Conservation (phyloP, 768 basidiomycete species). For the Lentinula sp. region DNA sequence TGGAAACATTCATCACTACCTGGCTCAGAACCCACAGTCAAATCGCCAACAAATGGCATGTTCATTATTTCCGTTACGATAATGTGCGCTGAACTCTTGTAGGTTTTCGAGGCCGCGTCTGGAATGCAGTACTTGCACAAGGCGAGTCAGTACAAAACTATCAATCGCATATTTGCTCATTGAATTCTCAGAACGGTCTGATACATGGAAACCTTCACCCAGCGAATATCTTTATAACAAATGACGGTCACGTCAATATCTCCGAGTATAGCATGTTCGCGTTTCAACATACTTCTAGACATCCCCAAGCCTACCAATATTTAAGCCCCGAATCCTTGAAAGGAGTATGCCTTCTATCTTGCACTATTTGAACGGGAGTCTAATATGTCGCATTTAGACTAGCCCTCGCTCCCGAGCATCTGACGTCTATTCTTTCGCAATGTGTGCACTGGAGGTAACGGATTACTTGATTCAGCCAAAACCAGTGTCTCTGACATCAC, state of each 20-base stretch:
- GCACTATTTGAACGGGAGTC: neutral
- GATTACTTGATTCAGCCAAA: neutral
- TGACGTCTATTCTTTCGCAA: conserved; percentile 22
- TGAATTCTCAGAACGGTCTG: conserved; percentile 11
- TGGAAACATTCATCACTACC: conserved; percentile 14
- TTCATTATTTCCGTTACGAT: neutral
- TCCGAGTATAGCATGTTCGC: conserved; percentile 19
- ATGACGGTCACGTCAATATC: conserved; percentile 12
- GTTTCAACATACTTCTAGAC: conserved; percentile 12
- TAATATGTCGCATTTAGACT: conserved; percentile 10
- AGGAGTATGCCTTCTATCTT: conserved; percentile 14
- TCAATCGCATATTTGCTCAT: neutral
- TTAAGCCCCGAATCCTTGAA: conserved; percentile 23
- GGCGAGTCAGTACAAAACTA: conserved; percentile 3
- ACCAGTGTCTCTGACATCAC: neutral
- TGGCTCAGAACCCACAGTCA: conserved; percentile 12
- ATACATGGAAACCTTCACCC: conserved; percentile 20
- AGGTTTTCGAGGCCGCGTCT: conserved; percentile 16
- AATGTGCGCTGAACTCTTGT: neutral
- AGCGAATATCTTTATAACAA: conserved; percentile 16
- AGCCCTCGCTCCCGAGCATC: conserved; percentile 14
- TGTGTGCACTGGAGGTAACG: conserved; percentile 19
- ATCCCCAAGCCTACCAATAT: conserved; percentile 16
- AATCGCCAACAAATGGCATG: conserved; percentile 15
- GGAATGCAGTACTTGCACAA: conserved; percentile 22